Conservation (phyloP, 148 eudicot genomes). For the Arctostaphylos glauca region DNA sequence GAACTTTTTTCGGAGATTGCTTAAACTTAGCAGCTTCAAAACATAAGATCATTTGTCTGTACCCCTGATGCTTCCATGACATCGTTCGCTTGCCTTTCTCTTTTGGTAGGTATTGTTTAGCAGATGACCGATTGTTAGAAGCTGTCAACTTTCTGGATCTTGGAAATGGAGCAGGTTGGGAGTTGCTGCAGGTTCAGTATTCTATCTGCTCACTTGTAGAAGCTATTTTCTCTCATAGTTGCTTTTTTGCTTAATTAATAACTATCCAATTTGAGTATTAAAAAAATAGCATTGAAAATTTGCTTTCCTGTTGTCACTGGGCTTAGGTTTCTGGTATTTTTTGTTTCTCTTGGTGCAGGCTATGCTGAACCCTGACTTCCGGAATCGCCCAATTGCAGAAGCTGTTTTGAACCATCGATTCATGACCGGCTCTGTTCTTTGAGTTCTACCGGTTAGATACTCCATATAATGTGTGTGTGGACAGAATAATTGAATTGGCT, state of each 20-base stretch:
- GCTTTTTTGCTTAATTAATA: neutral
- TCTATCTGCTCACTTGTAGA: neutral
- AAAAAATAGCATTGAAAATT: neutral
- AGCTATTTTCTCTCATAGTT: neutral
- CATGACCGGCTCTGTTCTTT: conserved; percentile 61
- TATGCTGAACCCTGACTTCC: conserved; percentile 83
- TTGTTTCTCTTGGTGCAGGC: conserved; percentile 47
- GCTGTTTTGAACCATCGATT: conserved; percentile 84
- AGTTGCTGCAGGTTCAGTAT: conserved; percentile 74
- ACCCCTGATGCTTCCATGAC: neutral
- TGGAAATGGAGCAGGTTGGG: conserved; percentile 96
- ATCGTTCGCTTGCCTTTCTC: conserved; percentile 5
- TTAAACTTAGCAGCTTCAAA: neutral
- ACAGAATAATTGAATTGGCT: neutral
- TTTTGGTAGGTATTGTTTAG: conserved; percentile 75
- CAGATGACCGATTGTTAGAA: conserved; percentile 80
- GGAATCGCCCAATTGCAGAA: conserved; percentile 82
- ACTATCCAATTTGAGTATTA: neutral
- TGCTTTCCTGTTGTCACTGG: no score
- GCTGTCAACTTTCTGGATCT: conserved; percentile 91
- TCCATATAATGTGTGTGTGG: no score
- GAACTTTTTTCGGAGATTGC: neutral
- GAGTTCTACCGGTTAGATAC: neutral
- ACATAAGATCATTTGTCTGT: neutral
- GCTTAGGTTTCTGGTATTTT: neutral